A percentile compares a stretch with the other conserved stretches of the same genome.
These are phyloP conservation scores for Phaffomyces thermotolerans DNA, from an alignment of 805 yeast genomes.

Conservation along the genomic window DNA sequence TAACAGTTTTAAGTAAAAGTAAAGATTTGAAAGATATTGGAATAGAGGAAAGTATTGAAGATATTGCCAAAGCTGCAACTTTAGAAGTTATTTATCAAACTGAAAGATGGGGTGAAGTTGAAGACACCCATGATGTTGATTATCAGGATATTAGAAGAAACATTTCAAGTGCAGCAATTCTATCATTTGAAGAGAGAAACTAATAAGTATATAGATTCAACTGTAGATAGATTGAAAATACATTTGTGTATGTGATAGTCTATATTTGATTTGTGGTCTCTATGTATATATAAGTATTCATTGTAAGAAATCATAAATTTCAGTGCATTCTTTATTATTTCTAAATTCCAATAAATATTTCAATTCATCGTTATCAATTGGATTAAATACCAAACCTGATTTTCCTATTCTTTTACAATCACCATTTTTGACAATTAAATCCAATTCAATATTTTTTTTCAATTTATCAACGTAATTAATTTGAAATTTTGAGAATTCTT, in stretches of 20 bases:
- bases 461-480: conserved; percentile 7
- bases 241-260: too few relatives aligned
- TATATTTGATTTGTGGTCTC: too few relatives aligned
- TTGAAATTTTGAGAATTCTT: conserved; percentile 16
- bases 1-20: conserved; percentile 48
- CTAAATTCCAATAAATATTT: conserved; percentile 21
- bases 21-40: conserved; percentile 22
- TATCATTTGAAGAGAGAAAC: conserved; percentile 30
- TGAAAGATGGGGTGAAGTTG: conserved; percentile 95
- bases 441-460: background rate
- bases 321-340: conserved; percentile 15
- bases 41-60: conserved; percentile 52
- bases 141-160: conserved; percentile 81
- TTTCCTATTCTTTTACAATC: conserved; percentile 17
- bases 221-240: too few relatives aligned
- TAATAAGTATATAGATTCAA: background rate
- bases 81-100: conserved; percentile 83
- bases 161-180: conserved; percentile 68
- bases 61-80: conserved; percentile 68
- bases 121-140: conserved; percentile 97
- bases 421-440: conserved; percentile 11
- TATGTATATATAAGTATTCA: background rate
- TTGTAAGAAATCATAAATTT: conserved; percentile 15
- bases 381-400: conserved; percentile 17
- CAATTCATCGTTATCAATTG: conserved; percentile 15